Base-by-base conservation (phyloP, 495 filamentous ascomycete genomes). In the Daldinia childiae region DNA sequence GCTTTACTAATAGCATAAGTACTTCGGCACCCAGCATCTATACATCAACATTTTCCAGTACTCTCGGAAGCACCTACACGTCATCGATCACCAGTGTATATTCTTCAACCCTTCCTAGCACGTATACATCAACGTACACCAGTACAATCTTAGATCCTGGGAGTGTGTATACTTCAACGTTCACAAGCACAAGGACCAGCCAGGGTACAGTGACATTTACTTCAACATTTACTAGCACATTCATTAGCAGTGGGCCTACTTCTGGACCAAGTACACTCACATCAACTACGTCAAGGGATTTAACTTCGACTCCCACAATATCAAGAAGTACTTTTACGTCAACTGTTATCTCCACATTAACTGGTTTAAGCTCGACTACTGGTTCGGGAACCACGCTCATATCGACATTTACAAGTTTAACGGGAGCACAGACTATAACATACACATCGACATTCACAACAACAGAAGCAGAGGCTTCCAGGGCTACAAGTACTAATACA, bases 111-210 rank as follows among this genome's bases (percentile, higher is more conserved):
- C 6, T 45, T 45, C 17, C 41, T 45, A 17, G n/a, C 7, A 45
- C n/a, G 0, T 57, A 56, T 6, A 69, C 66, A 45, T 69, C 66
- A 15, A 65, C 60, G 5, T 69, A 52, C 32, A 69, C 29, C 17
- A 41, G 14, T 4, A 27, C 26, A 27, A 27, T 27, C 26, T 27
- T 4, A 4, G 26, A 4, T 4, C 26, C 26, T 27, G 26, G 26
- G 26, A 27, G 26, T 27, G 26, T 27, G 5, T 39, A 41, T 11
- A 75, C 73, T 0, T 36, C 43, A 3, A 73, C 69, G 0, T 9
- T 62, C 3, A 70, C 63, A 19, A 64, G 52, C 6, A 73, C 64
- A 45, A 19, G 39, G 3, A 62, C 29, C 1, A 57, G 5, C 24
- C 15, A 50, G 39, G 12, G 7, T 57, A n/a, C 17, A 4, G 15